Evolutionary conservation across 2,329 filamentous ascomycete species (phyloP).

Genomic region (Epichloe typhina): DNA sequence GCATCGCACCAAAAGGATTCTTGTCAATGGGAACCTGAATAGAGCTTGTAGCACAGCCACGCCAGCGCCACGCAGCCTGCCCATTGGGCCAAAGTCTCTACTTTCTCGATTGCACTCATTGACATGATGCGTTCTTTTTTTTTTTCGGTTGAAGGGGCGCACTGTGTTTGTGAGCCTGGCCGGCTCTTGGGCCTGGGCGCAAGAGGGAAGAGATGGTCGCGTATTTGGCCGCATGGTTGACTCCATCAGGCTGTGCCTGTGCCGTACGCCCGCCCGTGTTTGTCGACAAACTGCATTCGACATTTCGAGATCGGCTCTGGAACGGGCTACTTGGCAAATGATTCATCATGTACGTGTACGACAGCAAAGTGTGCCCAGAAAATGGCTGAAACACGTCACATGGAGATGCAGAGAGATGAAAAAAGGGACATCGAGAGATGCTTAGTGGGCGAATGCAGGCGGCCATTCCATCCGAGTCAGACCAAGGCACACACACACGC

Average conservation of each 20-base stretch:
- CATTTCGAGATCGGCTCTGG: neutral
- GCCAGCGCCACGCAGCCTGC: no score
- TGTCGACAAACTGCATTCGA: neutral
- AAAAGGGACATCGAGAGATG: neutral
- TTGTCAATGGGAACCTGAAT: no score
- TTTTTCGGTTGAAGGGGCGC: no score
- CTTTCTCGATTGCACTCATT: no score
- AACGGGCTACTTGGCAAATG: neutral
- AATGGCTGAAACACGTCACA: neutral
- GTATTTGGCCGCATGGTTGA: neutral
- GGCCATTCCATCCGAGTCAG: neutral
- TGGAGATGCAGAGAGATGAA: neutral
- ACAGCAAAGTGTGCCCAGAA: neutral
- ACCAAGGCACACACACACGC: neutral
- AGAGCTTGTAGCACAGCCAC: no score
- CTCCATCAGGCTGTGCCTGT: neutral
- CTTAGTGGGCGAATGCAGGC: neutral
- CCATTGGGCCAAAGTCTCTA: no score
- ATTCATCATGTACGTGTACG: neutral
- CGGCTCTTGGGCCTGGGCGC: conserved; percentile 4
- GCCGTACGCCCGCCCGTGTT: neutral
- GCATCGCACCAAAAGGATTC: no score
- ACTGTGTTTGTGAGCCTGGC: neutral
- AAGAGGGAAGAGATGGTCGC: neutral
- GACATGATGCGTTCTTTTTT: no score